Conservation (phyloP, 2,329 filamentous ascomycete species). For the Claviceps lovelessii region DNA sequence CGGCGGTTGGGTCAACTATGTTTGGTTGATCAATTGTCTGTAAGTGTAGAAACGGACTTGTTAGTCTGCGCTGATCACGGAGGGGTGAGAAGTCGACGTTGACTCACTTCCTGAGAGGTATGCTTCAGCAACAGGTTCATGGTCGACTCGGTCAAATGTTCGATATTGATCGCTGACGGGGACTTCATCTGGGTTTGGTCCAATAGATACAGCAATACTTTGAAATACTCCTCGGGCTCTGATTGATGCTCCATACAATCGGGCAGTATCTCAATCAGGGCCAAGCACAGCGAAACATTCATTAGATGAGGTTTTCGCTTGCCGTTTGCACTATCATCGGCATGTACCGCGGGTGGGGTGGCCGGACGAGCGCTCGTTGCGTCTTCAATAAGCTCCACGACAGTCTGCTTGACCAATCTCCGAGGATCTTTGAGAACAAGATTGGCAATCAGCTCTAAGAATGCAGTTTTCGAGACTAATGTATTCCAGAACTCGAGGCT, state of each 20-base stretch:
- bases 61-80: neutral
- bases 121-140: slow-evolving; percentile 25
- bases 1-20: slow-evolving; percentile 15
- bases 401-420: slow-evolving; percentile 15
- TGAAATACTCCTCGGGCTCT: slow-evolving; percentile 33
- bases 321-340: neutral
- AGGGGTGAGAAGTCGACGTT: neutral
- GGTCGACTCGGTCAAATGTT: slow-evolving; percentile 15
- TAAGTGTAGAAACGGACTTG: neutral
- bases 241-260: slow-evolving; percentile 15
- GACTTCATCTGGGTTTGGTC: neutral
- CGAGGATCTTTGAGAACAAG: slow-evolving; percentile 17
- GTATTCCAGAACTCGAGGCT: slow-evolving; percentile 17
- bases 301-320: slow-evolving; percentile 4
- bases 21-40: slow-evolving; percentile 16
- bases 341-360: neutral
- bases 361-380: slow-evolving; percentile 7
- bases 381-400: slow-evolving; percentile 21
- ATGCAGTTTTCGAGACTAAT: slow-evolving; percentile 10
- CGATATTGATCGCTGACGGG: slow-evolving; percentile 18
- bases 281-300: slow-evolving; percentile 17
- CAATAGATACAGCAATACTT: slow-evolving; percentile 16
- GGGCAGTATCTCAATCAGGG: slow-evolving; percentile 21
- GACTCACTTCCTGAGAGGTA: slow-evolving; percentile 25
- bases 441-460: slow-evolving; percentile 11